These are phyloP conservation scores for Penstemon eatonii DNA, from an alignment of 257 asterid species.

Conservation along the genomic window DNA sequence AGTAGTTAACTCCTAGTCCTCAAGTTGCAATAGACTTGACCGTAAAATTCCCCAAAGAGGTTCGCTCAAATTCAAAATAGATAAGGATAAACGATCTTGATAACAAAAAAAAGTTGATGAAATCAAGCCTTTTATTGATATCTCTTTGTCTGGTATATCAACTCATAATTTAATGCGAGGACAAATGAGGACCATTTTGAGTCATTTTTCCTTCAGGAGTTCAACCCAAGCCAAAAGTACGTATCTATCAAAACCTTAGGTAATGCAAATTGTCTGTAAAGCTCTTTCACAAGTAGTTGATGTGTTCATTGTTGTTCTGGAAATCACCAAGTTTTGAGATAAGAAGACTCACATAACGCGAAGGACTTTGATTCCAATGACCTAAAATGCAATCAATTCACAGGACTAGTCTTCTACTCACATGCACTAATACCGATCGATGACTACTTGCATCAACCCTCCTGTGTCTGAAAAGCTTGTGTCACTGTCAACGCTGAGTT, in stretches of 20 bases:
- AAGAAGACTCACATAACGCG: conserved; percentile 3
- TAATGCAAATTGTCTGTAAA: background rate
- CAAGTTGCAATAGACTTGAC: too few relatives aligned
- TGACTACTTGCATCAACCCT: conserved; percentile 4
- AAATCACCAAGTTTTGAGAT: background rate
- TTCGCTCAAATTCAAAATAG: too few relatives aligned
- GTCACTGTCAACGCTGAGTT: conserved; percentile 11
- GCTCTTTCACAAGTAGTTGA: background rate
- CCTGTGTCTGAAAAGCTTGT: conserved; percentile 6
- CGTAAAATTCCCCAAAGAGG: too few relatives aligned
- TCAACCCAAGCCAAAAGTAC: background rate
- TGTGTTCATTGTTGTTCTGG: background rate
- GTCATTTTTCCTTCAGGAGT: background rate
- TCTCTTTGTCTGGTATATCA: too few relatives aligned
- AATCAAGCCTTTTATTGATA: too few relatives aligned
- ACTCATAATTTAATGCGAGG: background rate
- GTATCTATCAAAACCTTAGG: background rate
- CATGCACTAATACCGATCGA: too few relatives aligned
- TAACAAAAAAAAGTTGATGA: too few relatives aligned
- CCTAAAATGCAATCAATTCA: background rate
- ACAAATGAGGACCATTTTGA: background rate
- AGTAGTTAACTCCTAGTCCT: too few relatives aligned
- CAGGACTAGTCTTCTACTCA: background rate
- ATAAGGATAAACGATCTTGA: too few relatives aligned
- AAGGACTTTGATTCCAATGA: conserved; percentile 1